phyloP scores from a whole-genome alignment of 495 filamentous ascomycete species.

The Penicillium pancosmium region DNA sequence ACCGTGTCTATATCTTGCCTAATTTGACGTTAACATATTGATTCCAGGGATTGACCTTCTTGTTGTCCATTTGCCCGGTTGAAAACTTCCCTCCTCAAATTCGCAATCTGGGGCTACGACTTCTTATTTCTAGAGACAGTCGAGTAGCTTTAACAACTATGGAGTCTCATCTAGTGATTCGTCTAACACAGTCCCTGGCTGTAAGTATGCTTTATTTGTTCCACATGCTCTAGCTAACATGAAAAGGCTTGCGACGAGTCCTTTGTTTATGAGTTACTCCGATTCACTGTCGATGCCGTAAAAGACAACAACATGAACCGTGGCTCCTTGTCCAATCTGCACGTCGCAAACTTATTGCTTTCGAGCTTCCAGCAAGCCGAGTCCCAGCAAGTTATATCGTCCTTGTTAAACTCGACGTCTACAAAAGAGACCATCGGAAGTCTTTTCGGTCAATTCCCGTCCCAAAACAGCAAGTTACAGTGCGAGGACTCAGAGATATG shows the following conservation, averaged over 20 bases:
- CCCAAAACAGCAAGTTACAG: slow-evolving; percentile 10
- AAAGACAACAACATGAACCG: slow-evolving; percentile 4
- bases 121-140: slow-evolving; percentile 35
- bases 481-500: slow-evolving; percentile 31
- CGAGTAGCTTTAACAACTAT: slow-evolving; percentile 23
- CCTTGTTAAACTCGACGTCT: slow-evolving; percentile 13
- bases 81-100: slow-evolving; percentile 30
- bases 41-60: slow-evolving; percentile 41
- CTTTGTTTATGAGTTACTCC: slow-evolving; percentile 26
- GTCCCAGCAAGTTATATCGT: slow-evolving; percentile 8
- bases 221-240: not conserved
- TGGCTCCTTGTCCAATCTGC: slow-evolving; percentile 20
- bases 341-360: slow-evolving; percentile 30
- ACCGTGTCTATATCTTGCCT: not conserved
- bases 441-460: slow-evolving; percentile 29
- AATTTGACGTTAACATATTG: not conserved
- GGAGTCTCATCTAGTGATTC: slow-evolving; percentile 26
- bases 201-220: slow-evolving; percentile 23
- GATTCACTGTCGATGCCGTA: slow-evolving; percentile 29
- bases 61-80: slow-evolving; percentile 34
- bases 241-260: slow-evolving; percentile 26
- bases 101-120: slow-evolving; percentile 24
- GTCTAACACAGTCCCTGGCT: slow-evolving; percentile 26
- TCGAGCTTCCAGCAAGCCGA: slow-evolving; percentile 23
- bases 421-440: slow-evolving; percentile 23